These are phyloP conservation scores for Lumnitzera littorea DNA, from an alignment of 345 rosid genomes.

Conservation along the genomic window DNA sequence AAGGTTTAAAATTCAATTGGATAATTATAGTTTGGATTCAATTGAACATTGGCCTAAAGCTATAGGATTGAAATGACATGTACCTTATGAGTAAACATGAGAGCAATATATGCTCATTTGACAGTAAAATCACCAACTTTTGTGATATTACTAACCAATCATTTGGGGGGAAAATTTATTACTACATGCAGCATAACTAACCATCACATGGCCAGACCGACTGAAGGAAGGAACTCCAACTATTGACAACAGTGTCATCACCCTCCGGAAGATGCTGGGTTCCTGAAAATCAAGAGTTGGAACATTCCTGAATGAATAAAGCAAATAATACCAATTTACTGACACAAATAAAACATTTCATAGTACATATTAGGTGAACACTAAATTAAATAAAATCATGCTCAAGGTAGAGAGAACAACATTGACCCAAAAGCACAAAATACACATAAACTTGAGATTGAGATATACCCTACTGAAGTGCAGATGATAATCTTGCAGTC, in stretches of 20 bases:
- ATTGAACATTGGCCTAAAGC: too few species aligned
- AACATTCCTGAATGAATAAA: not conserved
- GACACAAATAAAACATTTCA: not conserved
- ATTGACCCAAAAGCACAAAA: slow-evolving; percentile 5
- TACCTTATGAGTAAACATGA: too few species aligned
- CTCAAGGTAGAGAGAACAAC: not conserved
- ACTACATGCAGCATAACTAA: slow-evolving; percentile 20
- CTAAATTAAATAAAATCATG: not conserved
- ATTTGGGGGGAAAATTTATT: slow-evolving; percentile 1
- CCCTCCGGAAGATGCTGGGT: slow-evolving; percentile 48
- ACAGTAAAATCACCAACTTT: too few species aligned
- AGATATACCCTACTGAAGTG: slow-evolving; percentile 67
- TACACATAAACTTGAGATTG: slow-evolving; percentile 12
- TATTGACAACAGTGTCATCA: slow-evolving; percentile 47
- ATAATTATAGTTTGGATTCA: too few species aligned
- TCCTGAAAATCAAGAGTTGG: slow-evolving; percentile 38
- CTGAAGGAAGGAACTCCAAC: slow-evolving; percentile 49
- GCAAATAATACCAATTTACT: not conserved
- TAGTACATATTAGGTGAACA: not conserved
- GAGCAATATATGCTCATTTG: too few species aligned
- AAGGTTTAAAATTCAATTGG: too few species aligned
- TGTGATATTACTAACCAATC: too few species aligned
- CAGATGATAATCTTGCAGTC: slow-evolving; percentile 78
- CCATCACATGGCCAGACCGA: slow-evolving; percentile 54
- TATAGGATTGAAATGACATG: too few species aligned